Evolutionary conservation across 116 monocot species (phyloP), one percentile per base, ranked within the genome.

Genomic region (Papilionanthe hybrid): DNA sequence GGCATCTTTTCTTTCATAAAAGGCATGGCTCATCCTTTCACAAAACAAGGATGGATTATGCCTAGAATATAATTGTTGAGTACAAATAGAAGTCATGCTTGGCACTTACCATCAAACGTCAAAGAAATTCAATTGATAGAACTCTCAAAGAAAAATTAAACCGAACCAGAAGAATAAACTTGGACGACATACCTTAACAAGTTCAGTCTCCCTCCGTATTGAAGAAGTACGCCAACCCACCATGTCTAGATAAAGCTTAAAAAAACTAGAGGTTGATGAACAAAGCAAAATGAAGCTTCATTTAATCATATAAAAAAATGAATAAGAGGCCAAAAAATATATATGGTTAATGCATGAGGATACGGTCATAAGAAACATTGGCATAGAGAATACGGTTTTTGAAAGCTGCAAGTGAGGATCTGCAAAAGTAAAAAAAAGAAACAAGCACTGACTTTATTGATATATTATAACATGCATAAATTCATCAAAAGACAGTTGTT

Each of bases 171-270:
- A 22, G 22, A 60, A 60, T 60, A 9, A 22, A 22, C 60, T 23
- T 23, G n/a, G 5, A 22, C 23, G 60, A 60, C 27, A 55, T 89
- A 98, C 98, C 98, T 91, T 88, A 55, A 86, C 78, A 78, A 98
- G 92, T 19, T 93, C 92, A 30, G 85, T 65, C 83, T 98, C 94
- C 85, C 94, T 94, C 78, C 98, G 94, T 56, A 98, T 94, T 63
- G 98, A 98, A 55, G 98, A 94, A 32, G 92, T 98, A 55, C 94
- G 88, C 97, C 97, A 98, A 45, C 97, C 97, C 22, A 98, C 97
- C 97, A 98, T 88, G 83, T 98, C 94, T 96, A 77, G 45, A 27
- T 45, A 49, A 72, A 66, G 84, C 45, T 89, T 25, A 94, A 83
- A 85, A 86, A 81, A 79, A 41, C 13, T 19, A 49, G 76, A 78